Evolutionary conservation across 495 filamentous ascomycete species (phyloP).

Genomic region (Aspergillus sclerotioniger): DNA sequence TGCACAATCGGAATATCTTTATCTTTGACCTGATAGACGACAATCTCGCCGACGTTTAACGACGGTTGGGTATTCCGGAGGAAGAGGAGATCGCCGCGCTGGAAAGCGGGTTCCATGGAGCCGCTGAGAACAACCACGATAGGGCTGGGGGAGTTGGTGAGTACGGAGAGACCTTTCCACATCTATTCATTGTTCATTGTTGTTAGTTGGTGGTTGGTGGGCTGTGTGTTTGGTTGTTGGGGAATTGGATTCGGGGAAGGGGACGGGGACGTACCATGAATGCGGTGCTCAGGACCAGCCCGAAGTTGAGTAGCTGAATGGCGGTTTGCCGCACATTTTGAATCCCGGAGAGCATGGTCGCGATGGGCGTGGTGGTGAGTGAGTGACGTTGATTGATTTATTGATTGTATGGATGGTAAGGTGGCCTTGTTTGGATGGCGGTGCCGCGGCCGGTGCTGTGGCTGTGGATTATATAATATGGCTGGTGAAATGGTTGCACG

Average conservation of each 20-base stretch:
- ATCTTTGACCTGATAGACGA: constrained; percentile 75
- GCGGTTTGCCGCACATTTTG: constrained; percentile 78
- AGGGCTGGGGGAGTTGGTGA: constrained; percentile 81
- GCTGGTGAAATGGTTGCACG: no score
- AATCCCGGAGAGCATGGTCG: constrained; percentile 72
- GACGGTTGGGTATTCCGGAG: constrained; percentile 84
- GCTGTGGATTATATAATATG: neutral
- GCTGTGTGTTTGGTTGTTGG: neutral
- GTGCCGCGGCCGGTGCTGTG: no score
- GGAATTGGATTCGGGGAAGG: neutral
- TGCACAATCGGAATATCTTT: constrained; percentile 97
- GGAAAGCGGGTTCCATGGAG: constrained; percentile 96
- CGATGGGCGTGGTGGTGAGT: neutral
- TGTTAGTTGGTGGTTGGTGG: neutral
- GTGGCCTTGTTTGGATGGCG: constrained; percentile 2
- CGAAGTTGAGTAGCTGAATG: constrained; percentile 93
- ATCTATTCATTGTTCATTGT: constrained; percentile 27
- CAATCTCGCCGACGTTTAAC: constrained; percentile 75
- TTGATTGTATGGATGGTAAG: neutral
- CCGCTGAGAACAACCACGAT: constrained; percentile 96
- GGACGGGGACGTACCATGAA: constrained; percentile 62
- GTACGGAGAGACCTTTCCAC: constrained; percentile 92
- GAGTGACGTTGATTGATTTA: no score
- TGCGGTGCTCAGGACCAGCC: constrained; percentile 86
- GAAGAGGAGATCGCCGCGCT: constrained; percentile 88